Percentiles rank a stretch among this genome's conserved stretches.
phyloP scores from a whole-genome alignment of 768 basidiomycete species.

The Hysterangium stoloniferum region DNA sequence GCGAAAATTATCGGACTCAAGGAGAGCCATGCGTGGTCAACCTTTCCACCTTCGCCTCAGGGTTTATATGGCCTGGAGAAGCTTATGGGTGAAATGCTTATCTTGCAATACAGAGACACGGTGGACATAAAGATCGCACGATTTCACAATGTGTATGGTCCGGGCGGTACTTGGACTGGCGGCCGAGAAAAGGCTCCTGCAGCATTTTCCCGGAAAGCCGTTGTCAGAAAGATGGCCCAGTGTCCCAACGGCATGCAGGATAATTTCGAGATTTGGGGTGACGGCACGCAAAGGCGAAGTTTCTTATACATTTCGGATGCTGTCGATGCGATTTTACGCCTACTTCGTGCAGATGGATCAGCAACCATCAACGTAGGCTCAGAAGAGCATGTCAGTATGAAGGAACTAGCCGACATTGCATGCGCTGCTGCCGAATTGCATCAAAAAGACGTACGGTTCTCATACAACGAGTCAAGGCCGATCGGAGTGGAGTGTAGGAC shows the following conservation, averaged over 20 bases:
- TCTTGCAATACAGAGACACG: constrained; percentile 24
- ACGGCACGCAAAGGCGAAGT: constrained; percentile 44
- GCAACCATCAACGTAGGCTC: constrained; percentile 47
- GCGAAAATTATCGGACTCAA: constrained; percentile 34
- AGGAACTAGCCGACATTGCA: constrained; percentile 35
- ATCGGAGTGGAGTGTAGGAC: constrained; percentile 44
- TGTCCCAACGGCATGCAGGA: constrained; percentile 4
- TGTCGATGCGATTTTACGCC: constrained; percentile 39
- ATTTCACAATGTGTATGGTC: constrained; percentile 55
- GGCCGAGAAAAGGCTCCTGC: constrained; percentile 56
- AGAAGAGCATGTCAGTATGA: constrained; percentile 34
- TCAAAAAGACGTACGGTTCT: constrained; percentile 22
- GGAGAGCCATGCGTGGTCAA: constrained; percentile 37
- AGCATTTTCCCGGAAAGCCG: constrained; percentile 46
- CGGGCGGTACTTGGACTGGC: constrained; percentile 42
- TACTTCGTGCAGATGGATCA: constrained; percentile 31
- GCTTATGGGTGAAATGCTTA: constrained; percentile 39
- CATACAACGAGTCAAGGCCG: constrained; percentile 25
- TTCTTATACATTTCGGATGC: constrained; percentile 51
- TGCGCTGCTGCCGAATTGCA: constrained; percentile 26
- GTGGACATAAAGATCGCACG: constrained; percentile 41
- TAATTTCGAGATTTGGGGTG: constrained; percentile 49
- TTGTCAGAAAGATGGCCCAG: constrained; percentile 24
- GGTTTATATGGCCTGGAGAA: constrained; percentile 57
- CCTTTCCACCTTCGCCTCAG: constrained; percentile 37